Evolutionary conservation across 2,329 filamentous ascomycete genomes (phyloP).

Genomic region (Knoxdaviesia capensis): DNA sequence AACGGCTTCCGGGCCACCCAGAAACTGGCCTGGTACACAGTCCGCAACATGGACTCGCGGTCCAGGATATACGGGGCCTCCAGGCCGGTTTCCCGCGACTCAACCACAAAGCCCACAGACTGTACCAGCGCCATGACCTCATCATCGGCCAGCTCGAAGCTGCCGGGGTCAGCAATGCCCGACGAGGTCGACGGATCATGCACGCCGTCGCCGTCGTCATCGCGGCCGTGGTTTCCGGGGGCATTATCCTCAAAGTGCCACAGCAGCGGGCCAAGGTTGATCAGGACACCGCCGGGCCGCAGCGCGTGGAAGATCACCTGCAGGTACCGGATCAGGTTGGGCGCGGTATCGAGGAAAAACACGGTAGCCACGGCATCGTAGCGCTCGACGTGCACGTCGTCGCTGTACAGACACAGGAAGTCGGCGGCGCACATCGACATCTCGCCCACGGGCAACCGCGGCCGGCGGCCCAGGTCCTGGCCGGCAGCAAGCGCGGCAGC

Average conservation of each 20-base stretch:
- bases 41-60: conserved; percentile 65
- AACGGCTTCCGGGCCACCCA: conserved; percentile 66
- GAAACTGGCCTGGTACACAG: conserved; percentile 56
- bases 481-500: too few species aligned
- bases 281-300: conserved; percentile 55
- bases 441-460: conserved; percentile 23
- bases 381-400: conserved; percentile 32
- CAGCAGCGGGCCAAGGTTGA: conserved; percentile 77
- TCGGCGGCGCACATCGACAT: conserved; percentile 93
- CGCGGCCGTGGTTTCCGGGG: conserved; percentile 33
- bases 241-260: conserved; percentile 85
- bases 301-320: conserved; percentile 66
- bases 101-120: conserved; percentile 57
- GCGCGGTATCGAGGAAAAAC: conserved; percentile 95
- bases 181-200: conserved; percentile 26
- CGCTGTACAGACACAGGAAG: conserved; percentile 69
- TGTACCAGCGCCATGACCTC: conserved; percentile 64
- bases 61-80: conserved; percentile 78
- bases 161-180: conserved; percentile 75
- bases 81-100: conserved; percentile 36
- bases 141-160: conserved; percentile 74
- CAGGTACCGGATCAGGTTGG: conserved; percentile 79
- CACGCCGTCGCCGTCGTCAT: conserved; percentile 28
- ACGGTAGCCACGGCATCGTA: conserved; percentile 79
- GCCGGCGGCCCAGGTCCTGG: conserved; percentile 1